Base-by-base conservation (phyloP, 1,284 basidiomycete species). In the Ustilago hordei region DNA sequence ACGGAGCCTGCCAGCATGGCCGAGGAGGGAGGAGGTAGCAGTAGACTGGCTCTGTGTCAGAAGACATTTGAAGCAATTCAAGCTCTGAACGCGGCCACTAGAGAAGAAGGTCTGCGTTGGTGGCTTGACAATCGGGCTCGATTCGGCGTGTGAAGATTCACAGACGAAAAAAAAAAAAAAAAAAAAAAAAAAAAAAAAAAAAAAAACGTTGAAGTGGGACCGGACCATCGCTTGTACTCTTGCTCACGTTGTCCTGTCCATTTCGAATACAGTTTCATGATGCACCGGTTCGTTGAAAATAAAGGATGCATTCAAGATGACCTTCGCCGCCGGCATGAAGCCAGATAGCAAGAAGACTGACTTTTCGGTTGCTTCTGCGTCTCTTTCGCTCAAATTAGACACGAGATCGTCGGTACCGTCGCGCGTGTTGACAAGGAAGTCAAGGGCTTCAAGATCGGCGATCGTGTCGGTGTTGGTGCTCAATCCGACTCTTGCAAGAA, bases 381-480 rank as follows among this genome's bases (percentile, higher is more conserved):
- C 7, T 41, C 15, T 23, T 17, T n/a, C 32, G 15, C 12, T 39
- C 28, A 31, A 31, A 19, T 6, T 11, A 64, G 88, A n/a, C 91
- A 91, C 82, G 91, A 91, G 85, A 91, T 91, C 67, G 87, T 90
- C 59, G 90, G 91, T 8, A 87, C 87, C 12, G 90, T 90, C 34
- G 64, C 78, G n/a, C 68, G 70, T 50, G 79, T 81, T 9, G 81
- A 79, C 12, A 70, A 63, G 19, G 88, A 90, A 48, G 90, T 91
- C 45, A 87, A 85, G 8, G 87, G 87, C 56, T 87, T 91, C 86
- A 90, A 90, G 79, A 87, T 89, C 45, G 91, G 91, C 58, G 89
- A 91, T 78, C 87, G 90, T 11, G 91, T 89, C 60, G 91, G 91
- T 61, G 90, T 91, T 8, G 91, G 91, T 19, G 90, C 91, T 1